Evolutionary conservation across 2,329 filamentous ascomycete genomes (phyloP).

Genomic region (Ceratocystis huliohia): DNA sequence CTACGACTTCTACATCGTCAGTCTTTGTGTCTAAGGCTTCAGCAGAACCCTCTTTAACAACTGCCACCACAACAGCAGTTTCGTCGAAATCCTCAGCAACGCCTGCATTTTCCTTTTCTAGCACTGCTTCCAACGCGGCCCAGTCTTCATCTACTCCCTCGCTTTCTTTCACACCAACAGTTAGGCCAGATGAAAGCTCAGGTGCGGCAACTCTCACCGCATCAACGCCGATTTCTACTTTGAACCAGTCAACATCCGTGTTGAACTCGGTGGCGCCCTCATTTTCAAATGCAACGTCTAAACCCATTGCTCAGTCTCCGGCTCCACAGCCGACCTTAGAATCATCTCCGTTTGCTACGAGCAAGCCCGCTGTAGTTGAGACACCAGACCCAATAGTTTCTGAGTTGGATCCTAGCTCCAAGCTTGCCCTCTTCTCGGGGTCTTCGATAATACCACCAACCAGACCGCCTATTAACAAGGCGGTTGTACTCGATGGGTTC

Average conservation of each 20-base stretch:
- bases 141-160: neutral
- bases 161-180: conserved; percentile 5
- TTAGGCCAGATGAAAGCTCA: neutral
- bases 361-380: neutral
- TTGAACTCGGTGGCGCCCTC: neutral
- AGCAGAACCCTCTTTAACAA: neutral
- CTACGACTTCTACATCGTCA: neutral
- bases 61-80: neutral
- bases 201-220: neutral
- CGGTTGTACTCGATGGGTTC: conserved; percentile 34
- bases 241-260: neutral
- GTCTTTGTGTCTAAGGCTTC: neutral
- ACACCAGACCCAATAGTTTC: neutral
- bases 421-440: conserved; percentile 17
- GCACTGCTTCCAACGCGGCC: too few species aligned
- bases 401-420: conserved; percentile 6
- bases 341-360: neutral
- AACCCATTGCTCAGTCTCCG: neutral
- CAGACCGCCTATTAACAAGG: conserved; percentile 11
- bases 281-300: neutral
- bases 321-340: neutral
- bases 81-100: neutral
- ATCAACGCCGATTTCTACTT: neutral
- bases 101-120: neutral
- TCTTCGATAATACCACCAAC: neutral